These are phyloP conservation scores for Cucurbitaria berberidis DNA, from an alignment of 2,329 filamentous ascomycete species.

Conservation along the genomic window DNA sequence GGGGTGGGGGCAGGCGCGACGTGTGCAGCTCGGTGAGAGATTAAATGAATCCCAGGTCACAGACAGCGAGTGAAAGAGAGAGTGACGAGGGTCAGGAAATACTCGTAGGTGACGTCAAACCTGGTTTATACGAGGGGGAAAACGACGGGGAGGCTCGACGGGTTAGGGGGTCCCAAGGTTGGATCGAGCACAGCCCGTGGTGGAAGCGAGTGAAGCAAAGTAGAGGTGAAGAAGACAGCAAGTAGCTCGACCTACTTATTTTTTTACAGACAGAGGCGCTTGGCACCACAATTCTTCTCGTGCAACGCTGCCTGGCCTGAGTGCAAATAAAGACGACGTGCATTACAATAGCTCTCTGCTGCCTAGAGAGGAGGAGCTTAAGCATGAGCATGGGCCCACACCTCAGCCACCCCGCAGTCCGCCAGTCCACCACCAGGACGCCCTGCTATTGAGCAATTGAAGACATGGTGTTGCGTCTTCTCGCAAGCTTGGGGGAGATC, in stretches of 20 bases:
- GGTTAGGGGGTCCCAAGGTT: no score
- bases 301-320: slow-evolving; percentile 18
- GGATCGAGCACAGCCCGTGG: neutral
- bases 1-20: slow-evolving; percentile 1
- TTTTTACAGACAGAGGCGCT: slow-evolving; percentile 11
- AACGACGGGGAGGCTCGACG: neutral
- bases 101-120: slow-evolving; percentile 8
- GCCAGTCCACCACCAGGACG: neutral
- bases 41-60: neutral
- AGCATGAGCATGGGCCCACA: slow-evolving; percentile 15
- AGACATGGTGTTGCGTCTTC: no score
- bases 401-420: slow-evolving; percentile 9
- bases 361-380: slow-evolving; percentile 18
- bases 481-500: no score
- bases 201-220: neutral
- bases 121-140: slow-evolving; percentile 4
- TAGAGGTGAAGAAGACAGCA: slow-evolving; percentile 2
- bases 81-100: neutral
- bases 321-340: slow-evolving; percentile 7
- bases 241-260: slow-evolving; percentile 1
- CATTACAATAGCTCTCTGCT: slow-evolving; percentile 19
- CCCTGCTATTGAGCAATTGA: neutral
- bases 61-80: neutral
- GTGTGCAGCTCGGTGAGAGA: slow-evolving; percentile 2
- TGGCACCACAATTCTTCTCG: slow-evolving; percentile 11